phyloP scores from a whole-genome alignment of 176 grass and related monocot genomes.

The Carex cristatella region DNA sequence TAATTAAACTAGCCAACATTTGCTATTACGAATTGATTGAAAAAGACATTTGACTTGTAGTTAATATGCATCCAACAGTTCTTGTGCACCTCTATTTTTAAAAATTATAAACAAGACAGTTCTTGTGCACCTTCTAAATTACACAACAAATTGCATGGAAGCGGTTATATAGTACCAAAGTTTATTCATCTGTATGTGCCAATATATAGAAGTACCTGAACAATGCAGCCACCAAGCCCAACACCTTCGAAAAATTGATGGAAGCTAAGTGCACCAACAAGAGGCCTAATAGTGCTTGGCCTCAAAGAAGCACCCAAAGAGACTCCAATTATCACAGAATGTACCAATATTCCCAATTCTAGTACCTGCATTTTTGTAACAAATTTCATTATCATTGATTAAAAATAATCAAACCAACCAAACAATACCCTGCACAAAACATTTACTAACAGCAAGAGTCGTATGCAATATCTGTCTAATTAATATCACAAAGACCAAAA shows the following conservation, averaged over 20 bases:
- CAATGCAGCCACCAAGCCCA: conserved; percentile 85
- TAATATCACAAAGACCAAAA: not conserved
- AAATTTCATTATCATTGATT: conserved; percentile 5
- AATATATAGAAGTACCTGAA: conserved; percentile 50
- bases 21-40: not conserved
- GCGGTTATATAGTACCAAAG: not conserved
- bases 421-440: not conserved
- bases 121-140: not conserved
- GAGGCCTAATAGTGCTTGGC: conserved; percentile 68
- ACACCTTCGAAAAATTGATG: conserved; percentile 99
- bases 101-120: too few relatives aligned
- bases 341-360: conserved; percentile 88
- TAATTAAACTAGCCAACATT: not conserved
- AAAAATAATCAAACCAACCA: not conserved
- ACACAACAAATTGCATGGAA: not conserved
- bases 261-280: conserved; percentile 92
- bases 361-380: conserved; percentile 48
- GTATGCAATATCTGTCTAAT: not conserved
- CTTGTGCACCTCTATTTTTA: not conserved
- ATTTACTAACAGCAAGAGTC: not conserved
- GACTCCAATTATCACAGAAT: conserved; percentile 91
- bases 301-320: conserved; percentile 76
- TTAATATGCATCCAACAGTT: not conserved
- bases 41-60: not conserved
- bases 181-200: not conserved